These are phyloP conservation scores for Alternaria ethzedia DNA, from an alignment of 2,329 filamentous ascomycete genomes.

Conservation along the genomic window DNA sequence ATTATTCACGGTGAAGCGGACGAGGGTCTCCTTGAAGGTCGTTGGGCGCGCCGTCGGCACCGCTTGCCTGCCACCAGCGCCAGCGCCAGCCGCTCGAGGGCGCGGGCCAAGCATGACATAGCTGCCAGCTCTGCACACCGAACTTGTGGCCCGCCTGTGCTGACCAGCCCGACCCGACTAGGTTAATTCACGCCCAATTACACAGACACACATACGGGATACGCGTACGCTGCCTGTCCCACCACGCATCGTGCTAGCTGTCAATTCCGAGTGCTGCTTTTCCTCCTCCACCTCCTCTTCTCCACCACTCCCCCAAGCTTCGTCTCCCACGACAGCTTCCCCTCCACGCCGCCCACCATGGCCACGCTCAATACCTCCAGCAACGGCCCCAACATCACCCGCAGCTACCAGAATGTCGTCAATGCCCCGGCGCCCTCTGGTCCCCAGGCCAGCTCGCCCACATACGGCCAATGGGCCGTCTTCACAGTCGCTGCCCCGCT, in stretches of 20 bases:
- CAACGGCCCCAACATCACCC: conserved; percentile 61
- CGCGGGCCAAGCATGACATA: conserved; percentile 20
- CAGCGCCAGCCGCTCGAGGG: neutral
- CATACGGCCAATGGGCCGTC: conserved; percentile 90
- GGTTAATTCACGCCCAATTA: conserved; percentile 10
- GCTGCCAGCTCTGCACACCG: conserved; percentile 5
- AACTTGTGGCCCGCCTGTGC: conserved; percentile 6
- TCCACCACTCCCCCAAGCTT: conserved; percentile 1
- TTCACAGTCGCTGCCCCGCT: conserved; percentile 93
- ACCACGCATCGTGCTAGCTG: conserved; percentile 4
- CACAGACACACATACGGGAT: conserved; percentile 11
- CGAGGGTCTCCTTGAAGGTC: conserved; percentile 8
- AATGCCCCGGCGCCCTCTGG: conserved; percentile 65
- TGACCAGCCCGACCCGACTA: neutral
- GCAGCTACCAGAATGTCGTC: conserved; percentile 70
- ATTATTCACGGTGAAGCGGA: conserved; percentile 12
- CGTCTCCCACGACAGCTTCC: conserved; percentile 11
- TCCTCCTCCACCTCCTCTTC: conserved; percentile 4
- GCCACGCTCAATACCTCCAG: conserved; percentile 64
- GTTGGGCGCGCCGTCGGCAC: neutral
- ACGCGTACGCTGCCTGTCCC: conserved; percentile 16
- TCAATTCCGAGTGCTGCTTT: neutral
- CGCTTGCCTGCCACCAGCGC: conserved; percentile 1
- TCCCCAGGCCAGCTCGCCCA: conserved; percentile 71
- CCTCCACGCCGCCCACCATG: conserved; percentile 65